phyloP scores from a whole-genome alignment of 2,329 filamentous ascomycete species.

The Pseudodiploospora longispora region DNA sequence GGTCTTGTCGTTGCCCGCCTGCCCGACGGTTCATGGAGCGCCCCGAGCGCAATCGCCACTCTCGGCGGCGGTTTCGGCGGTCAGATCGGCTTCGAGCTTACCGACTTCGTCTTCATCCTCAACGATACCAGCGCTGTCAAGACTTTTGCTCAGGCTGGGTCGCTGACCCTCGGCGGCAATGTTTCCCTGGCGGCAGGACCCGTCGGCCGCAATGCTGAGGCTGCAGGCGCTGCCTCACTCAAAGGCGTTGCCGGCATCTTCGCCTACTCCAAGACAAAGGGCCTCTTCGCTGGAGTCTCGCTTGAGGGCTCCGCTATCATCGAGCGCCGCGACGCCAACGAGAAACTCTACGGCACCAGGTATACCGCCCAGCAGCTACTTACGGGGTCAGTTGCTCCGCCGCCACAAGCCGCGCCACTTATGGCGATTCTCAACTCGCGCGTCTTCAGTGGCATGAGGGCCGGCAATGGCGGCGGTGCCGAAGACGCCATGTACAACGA shows the following conservation, averaged over 20 bases:
- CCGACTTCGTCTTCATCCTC: constrained; percentile 96
- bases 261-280: constrained; percentile 96
- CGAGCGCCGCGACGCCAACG: constrained; percentile 91
- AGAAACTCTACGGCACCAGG: constrained; percentile 84
- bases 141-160: constrained; percentile 88
- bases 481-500: constrained; percentile 85
- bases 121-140: constrained; percentile 86
- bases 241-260: constrained; percentile 88
- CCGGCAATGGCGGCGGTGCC: constrained; percentile 21
- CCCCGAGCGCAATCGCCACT: constrained; percentile 72
- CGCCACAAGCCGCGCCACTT: constrained; percentile 74
- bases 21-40: constrained; percentile 70
- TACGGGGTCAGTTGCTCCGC: constrained; percentile 66
- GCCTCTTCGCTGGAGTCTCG: constrained; percentile 89
- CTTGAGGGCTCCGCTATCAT: constrained; percentile 89
- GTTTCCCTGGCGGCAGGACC: constrained; percentile 93
- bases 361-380: constrained; percentile 78
- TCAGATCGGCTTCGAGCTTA: constrained; percentile 80
- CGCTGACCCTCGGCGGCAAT: constrained; percentile 88
- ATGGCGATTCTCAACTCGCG: constrained; percentile 79
- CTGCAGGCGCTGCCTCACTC: constrained; percentile 84
- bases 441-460: constrained; percentile 63
- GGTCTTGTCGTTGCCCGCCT: constrained; percentile 75
- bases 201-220: constrained; percentile 89
- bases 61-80: constrained; percentile 77